Evolutionary conservation across 257 asterid genomes (phyloP).

Genomic region (Lycium ferocissimum): DNA sequence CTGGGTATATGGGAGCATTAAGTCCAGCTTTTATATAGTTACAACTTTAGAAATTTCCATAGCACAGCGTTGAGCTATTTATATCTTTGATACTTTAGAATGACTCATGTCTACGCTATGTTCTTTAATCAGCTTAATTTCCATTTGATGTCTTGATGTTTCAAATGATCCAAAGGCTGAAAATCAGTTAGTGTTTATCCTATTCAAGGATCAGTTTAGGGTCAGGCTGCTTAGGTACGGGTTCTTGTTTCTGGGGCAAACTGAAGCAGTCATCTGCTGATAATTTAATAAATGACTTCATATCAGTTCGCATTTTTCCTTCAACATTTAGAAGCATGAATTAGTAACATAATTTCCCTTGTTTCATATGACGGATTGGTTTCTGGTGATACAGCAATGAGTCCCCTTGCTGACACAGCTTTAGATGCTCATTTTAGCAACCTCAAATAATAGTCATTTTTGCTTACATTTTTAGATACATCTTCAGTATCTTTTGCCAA

Average conservation of each 20-base stretch:
- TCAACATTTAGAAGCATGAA: not conserved
- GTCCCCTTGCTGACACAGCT: conserved; percentile 19
- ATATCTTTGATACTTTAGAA: not conserved
- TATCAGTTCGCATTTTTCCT: not conserved
- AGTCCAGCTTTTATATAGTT: not conserved
- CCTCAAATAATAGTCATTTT: not conserved
- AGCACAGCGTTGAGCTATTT: not conserved
- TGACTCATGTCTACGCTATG: not conserved
- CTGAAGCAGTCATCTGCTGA: not conserved
- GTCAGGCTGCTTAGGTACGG: not conserved
- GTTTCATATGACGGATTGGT: not conserved
- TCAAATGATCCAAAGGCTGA: not conserved
- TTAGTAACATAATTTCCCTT: not conserved
- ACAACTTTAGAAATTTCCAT: not conserved
- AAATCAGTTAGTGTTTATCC: not conserved
- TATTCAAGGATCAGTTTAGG: not conserved
- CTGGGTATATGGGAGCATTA: not conserved
- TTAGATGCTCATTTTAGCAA: conserved; percentile 22
- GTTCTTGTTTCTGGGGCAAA: conserved; percentile 15
- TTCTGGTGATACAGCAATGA: not conserved
- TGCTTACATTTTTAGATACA: not conserved
- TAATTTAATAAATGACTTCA: not conserved
- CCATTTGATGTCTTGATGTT: conserved; percentile 1
- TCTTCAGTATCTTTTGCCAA: not conserved
- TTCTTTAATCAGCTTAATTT: not conserved